A percentile compares a stretch with the other conserved stretches of the same genome.
Conservation (phyloP, 306 rosid genomes). For the Macrotyloma uniflorum region DNA sequence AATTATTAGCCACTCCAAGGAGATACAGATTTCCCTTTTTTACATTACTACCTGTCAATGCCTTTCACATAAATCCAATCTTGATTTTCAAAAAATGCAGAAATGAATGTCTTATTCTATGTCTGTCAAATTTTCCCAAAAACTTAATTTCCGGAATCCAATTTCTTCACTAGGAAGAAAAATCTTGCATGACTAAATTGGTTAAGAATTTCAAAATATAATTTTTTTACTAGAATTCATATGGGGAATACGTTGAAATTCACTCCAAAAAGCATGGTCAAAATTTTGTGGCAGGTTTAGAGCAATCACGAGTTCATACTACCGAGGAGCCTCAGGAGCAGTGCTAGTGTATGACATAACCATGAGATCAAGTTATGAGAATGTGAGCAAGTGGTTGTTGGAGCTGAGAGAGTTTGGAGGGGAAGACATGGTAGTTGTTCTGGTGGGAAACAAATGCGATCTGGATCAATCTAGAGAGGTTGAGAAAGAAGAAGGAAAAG, state of each 20-base stretch:
- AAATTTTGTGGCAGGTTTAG: slow-evolving; percentile 62
- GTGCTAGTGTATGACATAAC: slow-evolving; percentile 82
- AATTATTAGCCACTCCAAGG: neutral
- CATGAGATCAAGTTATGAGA: slow-evolving; percentile 59
- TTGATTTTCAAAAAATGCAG: too few species aligned
- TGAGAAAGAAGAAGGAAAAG: slow-evolving; percentile 63
- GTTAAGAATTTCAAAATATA: too few species aligned
- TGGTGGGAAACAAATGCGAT: slow-evolving; percentile 83
- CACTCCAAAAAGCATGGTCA: neutral
- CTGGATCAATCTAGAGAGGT: slow-evolving; percentile 66
- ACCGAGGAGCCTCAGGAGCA: slow-evolving; percentile 90
- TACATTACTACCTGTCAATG: neutral
- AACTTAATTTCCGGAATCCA: too few species aligned
- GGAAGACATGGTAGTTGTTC: slow-evolving; percentile 74
- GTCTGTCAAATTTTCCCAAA: too few species aligned
- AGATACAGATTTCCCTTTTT: neutral
- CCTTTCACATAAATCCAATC: neutral
- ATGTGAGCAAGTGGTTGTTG: slow-evolving; percentile 63
- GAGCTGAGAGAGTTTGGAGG: slow-evolving; percentile 81
- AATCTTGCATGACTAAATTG: too few species aligned
- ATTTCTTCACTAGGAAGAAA: too few species aligned
- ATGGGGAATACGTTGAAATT: too few species aligned
- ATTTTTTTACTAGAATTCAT: too few species aligned
- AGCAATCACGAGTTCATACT: slow-evolving; percentile 94
- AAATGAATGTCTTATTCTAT: too few species aligned